Conservation (phyloP, 2,329 filamentous ascomycete genomes). For the Colletotrichum chrysophilum region DNA sequence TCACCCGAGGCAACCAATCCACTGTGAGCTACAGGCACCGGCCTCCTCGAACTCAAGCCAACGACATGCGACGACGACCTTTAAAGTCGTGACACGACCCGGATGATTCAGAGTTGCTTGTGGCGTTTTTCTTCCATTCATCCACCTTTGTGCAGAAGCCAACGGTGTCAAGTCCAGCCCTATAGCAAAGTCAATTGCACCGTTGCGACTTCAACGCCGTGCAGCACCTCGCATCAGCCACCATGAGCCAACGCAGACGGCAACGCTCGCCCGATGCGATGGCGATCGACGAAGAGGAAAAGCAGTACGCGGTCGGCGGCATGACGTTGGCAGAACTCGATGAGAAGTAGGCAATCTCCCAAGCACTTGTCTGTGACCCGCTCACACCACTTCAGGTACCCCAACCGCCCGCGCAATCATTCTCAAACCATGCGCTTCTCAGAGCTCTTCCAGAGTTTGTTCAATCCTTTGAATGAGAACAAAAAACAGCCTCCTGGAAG, state of each 20-base stretch:
- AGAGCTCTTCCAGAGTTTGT: constrained; percentile 76
- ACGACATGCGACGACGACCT: background rate
- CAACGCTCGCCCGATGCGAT: constrained; percentile 38
- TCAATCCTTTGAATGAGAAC: constrained; percentile 80
- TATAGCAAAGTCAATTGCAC: background rate
- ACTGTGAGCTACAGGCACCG: background rate
- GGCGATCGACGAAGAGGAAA: constrained; percentile 54
- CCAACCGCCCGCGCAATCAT: constrained; percentile 82
- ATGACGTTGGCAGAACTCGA: constrained; percentile 48
- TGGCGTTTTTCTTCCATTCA: background rate
- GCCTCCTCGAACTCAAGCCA: background rate
- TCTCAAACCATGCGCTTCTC: constrained; percentile 83
- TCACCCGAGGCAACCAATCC: constrained; percentile 19
- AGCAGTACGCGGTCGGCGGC: constrained; percentile 51
- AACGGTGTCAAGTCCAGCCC: background rate
- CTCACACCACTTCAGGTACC: constrained; percentile 65
- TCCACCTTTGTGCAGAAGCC: background rate
- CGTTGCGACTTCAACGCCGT: background rate
- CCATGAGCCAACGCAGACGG: constrained; percentile 37
- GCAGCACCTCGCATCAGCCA: background rate
- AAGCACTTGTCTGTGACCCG: too few species aligned
- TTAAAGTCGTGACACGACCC: constrained; percentile 2
- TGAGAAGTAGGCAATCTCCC: constrained; percentile 40
- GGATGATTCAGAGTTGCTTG: background rate
- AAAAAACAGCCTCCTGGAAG: constrained; percentile 74